These are phyloP conservation scores for Leccinum angustisporum DNA, from an alignment of 1,284 basidiomycete genomes.

Conservation along the genomic window DNA sequence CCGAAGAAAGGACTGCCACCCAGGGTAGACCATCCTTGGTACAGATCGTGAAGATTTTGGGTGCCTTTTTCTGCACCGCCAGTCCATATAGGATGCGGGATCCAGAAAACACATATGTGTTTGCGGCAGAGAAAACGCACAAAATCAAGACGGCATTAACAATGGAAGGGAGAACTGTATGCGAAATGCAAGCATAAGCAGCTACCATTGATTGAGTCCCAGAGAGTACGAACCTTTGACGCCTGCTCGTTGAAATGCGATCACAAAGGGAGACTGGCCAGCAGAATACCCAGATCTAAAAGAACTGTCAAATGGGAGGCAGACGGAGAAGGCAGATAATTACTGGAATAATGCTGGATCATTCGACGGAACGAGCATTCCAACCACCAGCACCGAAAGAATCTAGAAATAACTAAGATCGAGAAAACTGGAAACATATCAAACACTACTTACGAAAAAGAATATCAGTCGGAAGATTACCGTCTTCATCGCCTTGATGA, in stretches of 20 bases:
- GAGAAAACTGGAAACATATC: background rate
- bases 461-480: slow-evolving; percentile 80
- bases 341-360: slow-evolving; percentile 56
- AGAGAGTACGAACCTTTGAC: slow-evolving; percentile 48
- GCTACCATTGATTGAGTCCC: background rate
- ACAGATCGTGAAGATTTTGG: slow-evolving; percentile 58
- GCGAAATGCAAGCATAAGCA: background rate
- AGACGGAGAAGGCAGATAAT: slow-evolving; percentile 16
- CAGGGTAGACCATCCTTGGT: slow-evolving; percentile 41
- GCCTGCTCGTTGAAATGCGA: slow-evolving; percentile 76
- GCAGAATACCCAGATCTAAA: slow-evolving; percentile 51
- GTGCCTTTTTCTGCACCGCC: slow-evolving; percentile 74
- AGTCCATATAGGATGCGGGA: slow-evolving; percentile 85
- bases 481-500: slow-evolving; percentile 75
- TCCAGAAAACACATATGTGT: slow-evolving; percentile 77
- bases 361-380: slow-evolving; percentile 77
- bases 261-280: slow-evolving; percentile 76
- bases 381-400: slow-evolving; percentile 72
- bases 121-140: slow-evolving; percentile 83
- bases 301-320: slow-evolving; percentile 8
- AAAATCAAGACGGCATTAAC: slow-evolving; percentile 69
- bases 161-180: slow-evolving; percentile 59
- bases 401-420: slow-evolving; percentile 40
- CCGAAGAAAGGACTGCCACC: slow-evolving; percentile 7
- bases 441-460: slow-evolving; percentile 57